Base-by-base conservation (phyloP, 306 rosid species). In the Elaeagnus macrophylla region DNA sequence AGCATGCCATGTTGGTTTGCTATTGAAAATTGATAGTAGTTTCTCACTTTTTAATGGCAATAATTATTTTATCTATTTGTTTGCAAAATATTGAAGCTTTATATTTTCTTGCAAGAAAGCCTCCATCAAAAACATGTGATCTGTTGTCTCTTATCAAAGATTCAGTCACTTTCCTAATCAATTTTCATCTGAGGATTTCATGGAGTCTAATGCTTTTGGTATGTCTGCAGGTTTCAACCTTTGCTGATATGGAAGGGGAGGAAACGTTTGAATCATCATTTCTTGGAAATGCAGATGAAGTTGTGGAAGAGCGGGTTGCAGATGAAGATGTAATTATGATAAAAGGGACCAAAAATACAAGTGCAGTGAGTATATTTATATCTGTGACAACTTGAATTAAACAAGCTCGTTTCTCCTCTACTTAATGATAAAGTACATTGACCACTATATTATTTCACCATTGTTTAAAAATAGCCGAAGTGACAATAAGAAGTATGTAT, bases 191-290 rank as follows among this genome's bases (percentile, higher is more conserved):
- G 32, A 25, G 32, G 4, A 25, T 25, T 25, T 25, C 32, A 1
- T 25, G 32, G 32, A 25, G 32, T 2, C 40, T 71, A 39, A 39
- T 32, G 12, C 37, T 38, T 39, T 58, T 69, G 48, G 49, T 76
- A 63, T 36, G 41, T 8, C 37, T 57, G 48, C 71, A 84, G 99
- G 87, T 91, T 68, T 91, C 99, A 19, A 91, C 96, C 58, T 91
- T 91, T 68, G 99, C 96, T 75, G 99, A 91, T 65, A 91, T 91
- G 96, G 99, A 91, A 75, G 99, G 99, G 47, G 99, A 91, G 66
- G 99, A 91, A 80, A 87, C 99, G 20, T 91, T 91, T 61, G 99
- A 91, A 49, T 56, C 99, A 42, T 80, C 99, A 9, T 63, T 91
- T 77, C 95, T 91, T 71, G 99, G 96, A 78, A 51, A 17, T 67